phyloP scores from a whole-genome alignment of 192 early-diverging fungal genomes.

The Umbelopsis sp. region DNA sequence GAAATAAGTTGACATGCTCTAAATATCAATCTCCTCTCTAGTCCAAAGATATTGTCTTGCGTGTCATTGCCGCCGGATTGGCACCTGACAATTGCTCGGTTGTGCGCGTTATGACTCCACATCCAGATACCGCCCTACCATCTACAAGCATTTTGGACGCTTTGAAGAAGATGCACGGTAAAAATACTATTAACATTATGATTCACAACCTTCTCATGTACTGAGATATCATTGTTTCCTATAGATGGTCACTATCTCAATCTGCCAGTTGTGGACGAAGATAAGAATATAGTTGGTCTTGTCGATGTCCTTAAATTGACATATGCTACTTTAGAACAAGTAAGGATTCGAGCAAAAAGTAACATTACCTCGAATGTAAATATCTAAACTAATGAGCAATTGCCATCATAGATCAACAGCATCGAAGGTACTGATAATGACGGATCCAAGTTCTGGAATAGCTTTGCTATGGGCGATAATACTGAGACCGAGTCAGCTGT shows the following conservation, averaged over 20 bases:
- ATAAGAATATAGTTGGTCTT: constrained; percentile 68
- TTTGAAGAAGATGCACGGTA: constrained; percentile 77
- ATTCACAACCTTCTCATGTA: not conserved
- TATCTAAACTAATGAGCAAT: not conserved
- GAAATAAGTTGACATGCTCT: not conserved
- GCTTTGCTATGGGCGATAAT: constrained; percentile 40
- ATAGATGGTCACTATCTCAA: constrained; percentile 71
- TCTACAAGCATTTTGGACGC: constrained; percentile 75
- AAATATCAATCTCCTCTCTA: constrained; percentile 42
- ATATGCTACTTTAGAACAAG: constrained; percentile 76
- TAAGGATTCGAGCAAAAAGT: constrained; percentile 56
- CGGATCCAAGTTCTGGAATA: constrained; percentile 50
- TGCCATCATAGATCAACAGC: constrained; percentile 28
- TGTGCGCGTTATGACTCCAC: constrained; percentile 94
- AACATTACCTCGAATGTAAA: not conserved
- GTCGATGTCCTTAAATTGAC: constrained; percentile 82
- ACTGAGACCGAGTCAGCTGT: constrained; percentile 43
- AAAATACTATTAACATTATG: not conserved
- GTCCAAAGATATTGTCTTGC: constrained; percentile 81
- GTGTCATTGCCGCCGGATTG: constrained; percentile 81
- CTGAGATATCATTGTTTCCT: not conserved
- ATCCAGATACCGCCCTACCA: constrained; percentile 73
- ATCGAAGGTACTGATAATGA: constrained; percentile 41
- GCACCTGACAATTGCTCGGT: constrained; percentile 87
- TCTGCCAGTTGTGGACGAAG: constrained; percentile 70